phyloP scores from a whole-genome alignment of 1,284 basidiomycete species.

The Cutaneotrichosporon cavernicola region DNA sequence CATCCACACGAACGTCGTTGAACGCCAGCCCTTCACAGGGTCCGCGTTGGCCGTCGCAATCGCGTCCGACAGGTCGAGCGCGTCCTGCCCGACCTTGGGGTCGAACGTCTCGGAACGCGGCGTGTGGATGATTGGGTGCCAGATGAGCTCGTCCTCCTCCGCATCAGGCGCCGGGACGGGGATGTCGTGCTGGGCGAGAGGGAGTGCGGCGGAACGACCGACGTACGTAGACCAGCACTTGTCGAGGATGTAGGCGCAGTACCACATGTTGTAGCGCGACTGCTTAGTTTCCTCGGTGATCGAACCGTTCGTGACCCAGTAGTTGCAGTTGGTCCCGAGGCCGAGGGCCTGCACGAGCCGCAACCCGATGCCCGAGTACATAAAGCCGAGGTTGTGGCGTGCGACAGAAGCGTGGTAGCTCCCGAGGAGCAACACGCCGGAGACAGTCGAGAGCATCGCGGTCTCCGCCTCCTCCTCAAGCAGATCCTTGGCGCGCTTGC shows the following conservation, averaged over 20 bases:
- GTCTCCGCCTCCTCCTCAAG: slow-evolving; percentile 39
- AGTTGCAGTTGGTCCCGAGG: slow-evolving; percentile 36
- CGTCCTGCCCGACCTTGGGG: slow-evolving; percentile 12
- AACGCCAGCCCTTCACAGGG: slow-evolving; percentile 26
- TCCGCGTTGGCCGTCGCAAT: slow-evolving; percentile 17
- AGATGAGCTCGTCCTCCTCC: slow-evolving; percentile 26
- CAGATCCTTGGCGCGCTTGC: slow-evolving; percentile 29
- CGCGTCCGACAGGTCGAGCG: slow-evolving; percentile 16
- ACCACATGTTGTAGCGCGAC: slow-evolving; percentile 35
- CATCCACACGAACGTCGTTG: slow-evolving; percentile 29
- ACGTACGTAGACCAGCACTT: slow-evolving; percentile 42
- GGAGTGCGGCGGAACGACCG: slow-evolving; percentile 28
- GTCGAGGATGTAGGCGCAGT: slow-evolving; percentile 32
- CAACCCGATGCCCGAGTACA: slow-evolving; percentile 30
- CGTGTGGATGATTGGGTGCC: slow-evolving; percentile 25
- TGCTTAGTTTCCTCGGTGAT: slow-evolving; percentile 32
- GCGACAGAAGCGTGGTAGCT: slow-evolving; percentile 32
- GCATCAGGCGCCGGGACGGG: slow-evolving; percentile 19
- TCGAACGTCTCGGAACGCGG: slow-evolving; percentile 15
- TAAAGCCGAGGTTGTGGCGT: slow-evolving; percentile 32
- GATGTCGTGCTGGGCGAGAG: slow-evolving; percentile 28
- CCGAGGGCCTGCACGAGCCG: slow-evolving; percentile 33
- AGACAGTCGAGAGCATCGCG: slow-evolving; percentile 38
- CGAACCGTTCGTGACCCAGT: slow-evolving; percentile 34
- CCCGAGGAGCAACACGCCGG: slow-evolving; percentile 39